Percentiles rank a stretch among this genome's conserved stretches.
phyloP scores from a whole-genome alignment of 2,329 filamentous ascomycete genomes.

The Xylariomycetidae sp. region DNA sequence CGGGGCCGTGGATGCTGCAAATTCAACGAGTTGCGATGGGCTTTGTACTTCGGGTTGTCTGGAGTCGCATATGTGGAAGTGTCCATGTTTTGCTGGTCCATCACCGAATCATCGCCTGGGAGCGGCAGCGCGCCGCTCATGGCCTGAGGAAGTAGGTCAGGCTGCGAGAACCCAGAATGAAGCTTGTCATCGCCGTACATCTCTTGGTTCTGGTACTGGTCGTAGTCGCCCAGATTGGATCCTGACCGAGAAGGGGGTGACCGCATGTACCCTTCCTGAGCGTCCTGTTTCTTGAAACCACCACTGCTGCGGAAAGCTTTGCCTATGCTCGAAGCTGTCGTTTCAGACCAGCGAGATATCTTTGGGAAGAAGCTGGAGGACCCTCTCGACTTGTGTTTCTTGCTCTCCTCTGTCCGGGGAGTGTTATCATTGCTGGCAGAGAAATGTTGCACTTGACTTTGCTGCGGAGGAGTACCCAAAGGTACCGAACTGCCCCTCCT shows the following conservation, averaged over 20 bases:
- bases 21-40: constrained; percentile 74
- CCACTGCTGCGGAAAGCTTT: constrained; percentile 67
- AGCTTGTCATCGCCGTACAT: constrained; percentile 56
- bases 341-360: constrained; percentile 96
- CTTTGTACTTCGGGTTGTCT: constrained; percentile 74
- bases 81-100: constrained; percentile 34
- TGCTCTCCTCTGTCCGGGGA: constrained; percentile 66
- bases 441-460: constrained; percentile 28
- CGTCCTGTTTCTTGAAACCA: constrained; percentile 50
- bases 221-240: constrained; percentile 65
- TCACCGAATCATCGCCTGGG: constrained; percentile 15
- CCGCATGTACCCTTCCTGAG: constrained; percentile 54
- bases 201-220: constrained; percentile 51
- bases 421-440: constrained; percentile 74
- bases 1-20: constrained; percentile 74
- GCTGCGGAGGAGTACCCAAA: constrained; percentile 53
- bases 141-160: constrained; percentile 33
- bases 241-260: constrained; percentile 65
- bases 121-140: constrained; percentile 17
- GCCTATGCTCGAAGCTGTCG: constrained; percentile 81
- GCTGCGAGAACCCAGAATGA: constrained; percentile 50
- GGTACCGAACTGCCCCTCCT: constrained; percentile 50
- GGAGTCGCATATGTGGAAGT: constrained; percentile 49
- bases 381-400: constrained; percentile 82
- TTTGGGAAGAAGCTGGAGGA: constrained; percentile 80